Evolutionary conservation across 768 basidiomycete species (phyloP).

Genomic region (Serendipita sp.): DNA sequence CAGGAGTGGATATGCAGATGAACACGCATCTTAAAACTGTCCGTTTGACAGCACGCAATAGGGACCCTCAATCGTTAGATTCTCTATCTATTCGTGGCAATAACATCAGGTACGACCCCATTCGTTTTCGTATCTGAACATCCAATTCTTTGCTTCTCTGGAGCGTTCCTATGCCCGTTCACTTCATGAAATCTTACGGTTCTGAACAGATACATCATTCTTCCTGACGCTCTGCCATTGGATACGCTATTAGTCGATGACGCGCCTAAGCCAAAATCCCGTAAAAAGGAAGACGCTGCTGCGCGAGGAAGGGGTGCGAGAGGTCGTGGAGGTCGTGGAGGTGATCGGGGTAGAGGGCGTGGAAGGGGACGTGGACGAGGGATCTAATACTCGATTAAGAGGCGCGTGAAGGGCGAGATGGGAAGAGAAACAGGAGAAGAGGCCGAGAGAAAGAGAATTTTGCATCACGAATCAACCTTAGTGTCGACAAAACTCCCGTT

Average conservation of each 20-base stretch:
- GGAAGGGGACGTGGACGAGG: constrained; percentile 35
- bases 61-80: constrained; percentile 76
- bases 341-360: constrained; percentile 32
- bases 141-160: too few relatives aligned
- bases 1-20: constrained; percentile 99
- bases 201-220: constrained; percentile 51
- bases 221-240: constrained; percentile 93
- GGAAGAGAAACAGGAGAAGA: too few relatives aligned
- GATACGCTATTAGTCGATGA: constrained; percentile 97
- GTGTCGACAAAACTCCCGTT: too few relatives aligned
- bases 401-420: too few relatives aligned
- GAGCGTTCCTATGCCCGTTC: too few relatives aligned
- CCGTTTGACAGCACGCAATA: constrained; percentile 87
- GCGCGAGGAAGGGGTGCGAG: constrained; percentile 37
- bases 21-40: constrained; percentile 97
- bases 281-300: constrained; percentile 66
- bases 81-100: constrained; percentile 89
- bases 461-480: too few relatives aligned
- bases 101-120: constrained; percentile 53
- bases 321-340: constrained; percentile 38
- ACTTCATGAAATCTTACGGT: too few relatives aligned
- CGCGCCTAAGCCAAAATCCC: constrained; percentile 85
- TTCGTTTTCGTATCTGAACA: too few relatives aligned
- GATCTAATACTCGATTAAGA: constrained; percentile 11
- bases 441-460: too few relatives aligned